Conservation (phyloP, 2,329 filamentous ascomycete genomes). For the Ambrosiella beaveri region DNA sequence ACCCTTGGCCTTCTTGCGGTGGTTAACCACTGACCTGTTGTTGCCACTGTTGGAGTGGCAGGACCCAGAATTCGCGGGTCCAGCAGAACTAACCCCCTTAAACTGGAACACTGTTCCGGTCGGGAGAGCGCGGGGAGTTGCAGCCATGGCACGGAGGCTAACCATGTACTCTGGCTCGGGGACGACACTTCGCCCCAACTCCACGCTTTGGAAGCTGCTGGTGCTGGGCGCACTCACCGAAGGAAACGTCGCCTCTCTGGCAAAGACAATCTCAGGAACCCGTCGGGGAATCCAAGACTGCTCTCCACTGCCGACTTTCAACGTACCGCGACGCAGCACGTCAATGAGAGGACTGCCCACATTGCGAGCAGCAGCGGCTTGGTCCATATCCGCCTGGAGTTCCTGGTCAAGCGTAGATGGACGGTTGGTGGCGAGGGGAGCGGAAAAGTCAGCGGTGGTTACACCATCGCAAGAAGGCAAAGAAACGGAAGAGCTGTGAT, state of each 20-base stretch:
- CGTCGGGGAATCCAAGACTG: background rate
- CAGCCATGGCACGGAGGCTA: slow-evolving; percentile 6
- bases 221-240: background rate
- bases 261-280: background rate
- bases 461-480: slow-evolving; percentile 4
- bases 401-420: background rate
- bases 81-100: background rate
- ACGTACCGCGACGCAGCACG: background rate
- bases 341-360: background rate
- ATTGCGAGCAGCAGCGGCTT: background rate
- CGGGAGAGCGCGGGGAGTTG: background rate
- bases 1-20: background rate
- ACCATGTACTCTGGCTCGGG: slow-evolving; percentile 9
- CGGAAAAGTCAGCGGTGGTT: background rate
- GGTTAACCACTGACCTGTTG: background rate
- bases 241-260: background rate
- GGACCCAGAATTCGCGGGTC: background rate
- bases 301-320: background rate
- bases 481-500: background rate
- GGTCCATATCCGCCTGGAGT: background rate
- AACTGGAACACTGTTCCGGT: background rate
- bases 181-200: background rate
- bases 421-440: background rate
- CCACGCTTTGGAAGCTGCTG: background rate
- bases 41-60: background rate